Conservation (phyloP, 345 rosid species). For the Aquilaria malaccensis region DNA sequence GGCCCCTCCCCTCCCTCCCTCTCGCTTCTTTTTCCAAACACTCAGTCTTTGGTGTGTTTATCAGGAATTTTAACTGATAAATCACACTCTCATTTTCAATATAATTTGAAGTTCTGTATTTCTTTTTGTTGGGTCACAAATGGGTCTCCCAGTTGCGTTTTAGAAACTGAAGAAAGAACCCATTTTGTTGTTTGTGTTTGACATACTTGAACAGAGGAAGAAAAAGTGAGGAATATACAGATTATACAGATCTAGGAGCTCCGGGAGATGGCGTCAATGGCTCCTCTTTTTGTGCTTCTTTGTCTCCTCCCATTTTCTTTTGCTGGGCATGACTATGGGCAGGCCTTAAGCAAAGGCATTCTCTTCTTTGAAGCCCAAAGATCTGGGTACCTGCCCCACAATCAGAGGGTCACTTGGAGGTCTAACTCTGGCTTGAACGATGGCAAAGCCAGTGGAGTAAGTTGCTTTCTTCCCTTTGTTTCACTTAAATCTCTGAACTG, state of each 20-base stretch:
- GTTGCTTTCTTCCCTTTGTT: slow-evolving; percentile 12
- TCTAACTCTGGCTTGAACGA: slow-evolving; percentile 82
- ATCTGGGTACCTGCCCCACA: slow-evolving; percentile 82
- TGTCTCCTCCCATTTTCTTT: slow-evolving; percentile 49
- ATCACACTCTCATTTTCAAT: slow-evolving; percentile 31
- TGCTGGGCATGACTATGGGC: slow-evolving; percentile 86
- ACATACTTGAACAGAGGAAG: not conserved
- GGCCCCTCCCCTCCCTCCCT: slow-evolving; percentile 17
- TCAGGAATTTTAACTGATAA: slow-evolving; percentile 40
- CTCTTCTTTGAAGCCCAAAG: slow-evolving; percentile 98
- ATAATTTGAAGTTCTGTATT: slow-evolving; percentile 1
- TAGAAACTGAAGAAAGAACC: slow-evolving; percentile 10
- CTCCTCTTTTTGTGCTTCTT: slow-evolving; percentile 39
- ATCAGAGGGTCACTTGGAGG: slow-evolving; percentile 92
- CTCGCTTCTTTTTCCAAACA: slow-evolving; percentile 4
- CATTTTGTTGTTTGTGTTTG: slow-evolving; percentile 4
- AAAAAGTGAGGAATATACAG: not conserved
- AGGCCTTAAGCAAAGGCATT: slow-evolving; percentile 89
- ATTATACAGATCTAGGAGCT: slow-evolving; percentile 24
- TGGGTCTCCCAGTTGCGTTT: slow-evolving; percentile 8
- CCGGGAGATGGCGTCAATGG: slow-evolving; percentile 24
- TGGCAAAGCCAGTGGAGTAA: slow-evolving; percentile 96
- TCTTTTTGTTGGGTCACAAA: not conserved
- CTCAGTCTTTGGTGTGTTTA: slow-evolving; percentile 18
- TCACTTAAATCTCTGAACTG: no score